Percentiles rank a stretch among this genome's conserved stretches.
Evolutionary conservation across 345 rosid genomes (phyloP).

Genomic region (Lepidium africanum): DNA sequence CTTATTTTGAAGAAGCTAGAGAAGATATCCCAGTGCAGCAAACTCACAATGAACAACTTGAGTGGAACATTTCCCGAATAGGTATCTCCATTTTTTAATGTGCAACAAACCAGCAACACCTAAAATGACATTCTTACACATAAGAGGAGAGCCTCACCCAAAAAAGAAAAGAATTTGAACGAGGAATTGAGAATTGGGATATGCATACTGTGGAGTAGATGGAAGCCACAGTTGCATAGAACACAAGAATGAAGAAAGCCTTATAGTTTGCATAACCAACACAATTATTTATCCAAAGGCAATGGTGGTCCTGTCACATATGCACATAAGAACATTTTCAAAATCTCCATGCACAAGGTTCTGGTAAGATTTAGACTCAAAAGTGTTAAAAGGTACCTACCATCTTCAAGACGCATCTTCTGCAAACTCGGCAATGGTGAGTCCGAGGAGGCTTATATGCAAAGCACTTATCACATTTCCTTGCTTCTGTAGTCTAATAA

Average conservation of each 20-base stretch:
- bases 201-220: conserved; percentile 55
- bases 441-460: conserved; percentile 73
- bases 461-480: conserved; percentile 74
- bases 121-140: conserved; percentile 9
- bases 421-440: conserved; percentile 90
- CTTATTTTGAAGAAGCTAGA: neutral
- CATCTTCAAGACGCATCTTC: conserved; percentile 88
- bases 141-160: neutral
- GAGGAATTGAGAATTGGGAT: neutral
- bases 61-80: conserved; percentile 31
- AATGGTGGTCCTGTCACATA: conserved; percentile 75
- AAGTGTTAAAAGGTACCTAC: conserved; percentile 34
- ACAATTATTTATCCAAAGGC: conserved; percentile 88
- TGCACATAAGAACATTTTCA: neutral
- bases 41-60: conserved; percentile 50
- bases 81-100: conserved; percentile 35
- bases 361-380: neutral
- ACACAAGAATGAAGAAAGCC: conserved; percentile 61
- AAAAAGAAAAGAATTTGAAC: neutral
- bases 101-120: conserved; percentile 43
- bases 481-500: conserved; percentile 42
- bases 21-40: neutral
- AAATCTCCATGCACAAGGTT: conserved; percentile 10
- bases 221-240: conserved; percentile 56
- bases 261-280: conserved; percentile 91